These are phyloP conservation scores for Leccinum variicolor DNA, from an alignment of 768 basidiomycete genomes.

Conservation along the genomic window DNA sequence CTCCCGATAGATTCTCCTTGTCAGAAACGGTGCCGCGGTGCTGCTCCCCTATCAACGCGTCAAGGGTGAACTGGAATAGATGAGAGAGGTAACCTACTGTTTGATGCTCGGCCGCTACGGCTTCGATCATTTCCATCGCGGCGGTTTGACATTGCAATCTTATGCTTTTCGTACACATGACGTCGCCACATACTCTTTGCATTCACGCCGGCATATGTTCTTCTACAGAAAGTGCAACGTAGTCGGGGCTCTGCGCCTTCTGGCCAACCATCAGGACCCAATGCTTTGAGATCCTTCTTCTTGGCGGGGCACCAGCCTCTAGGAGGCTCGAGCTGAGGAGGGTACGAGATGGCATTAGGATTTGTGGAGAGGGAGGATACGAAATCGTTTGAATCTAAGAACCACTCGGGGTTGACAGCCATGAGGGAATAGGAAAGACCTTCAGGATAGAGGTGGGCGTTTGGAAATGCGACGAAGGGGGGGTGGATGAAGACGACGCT, in stretches of 20 bases:
- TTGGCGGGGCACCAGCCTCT: slow-evolving; percentile 86
- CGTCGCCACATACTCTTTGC: slow-evolving; percentile 91
- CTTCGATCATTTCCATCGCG: slow-evolving; percentile 66
- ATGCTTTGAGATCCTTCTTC: slow-evolving; percentile 72
- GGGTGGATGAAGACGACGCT: slow-evolving; percentile 69
- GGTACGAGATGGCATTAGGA: slow-evolving; percentile 62
- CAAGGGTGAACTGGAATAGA: slow-evolving; percentile 16
- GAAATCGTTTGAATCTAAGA: slow-evolving; percentile 69
- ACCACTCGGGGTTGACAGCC: slow-evolving; percentile 80
- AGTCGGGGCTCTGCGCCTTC: slow-evolving; percentile 79
- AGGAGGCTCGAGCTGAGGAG: slow-evolving; percentile 75
- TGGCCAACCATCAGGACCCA: slow-evolving; percentile 68
- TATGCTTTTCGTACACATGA: slow-evolving; percentile 87
- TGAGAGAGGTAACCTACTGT: slow-evolving; percentile 46
- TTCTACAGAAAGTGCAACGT: slow-evolving; percentile 80
- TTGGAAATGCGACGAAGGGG: slow-evolving; percentile 67
- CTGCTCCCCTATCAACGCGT: slow-evolving; percentile 52
- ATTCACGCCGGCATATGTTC: slow-evolving; percentile 82
- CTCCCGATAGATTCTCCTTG: slow-evolving; percentile 32
- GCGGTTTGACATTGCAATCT: slow-evolving; percentile 85
- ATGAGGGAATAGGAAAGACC: slow-evolving; percentile 69
- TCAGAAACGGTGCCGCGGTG: slow-evolving; percentile 42
- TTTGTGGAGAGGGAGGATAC: slow-evolving; percentile 42
- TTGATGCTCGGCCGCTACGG: slow-evolving; percentile 56
- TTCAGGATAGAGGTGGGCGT: slow-evolving; percentile 55